Conservation (phyloP, 2,329 filamentous ascomycete genomes). For the Aspergillus phoenicis region DNA sequence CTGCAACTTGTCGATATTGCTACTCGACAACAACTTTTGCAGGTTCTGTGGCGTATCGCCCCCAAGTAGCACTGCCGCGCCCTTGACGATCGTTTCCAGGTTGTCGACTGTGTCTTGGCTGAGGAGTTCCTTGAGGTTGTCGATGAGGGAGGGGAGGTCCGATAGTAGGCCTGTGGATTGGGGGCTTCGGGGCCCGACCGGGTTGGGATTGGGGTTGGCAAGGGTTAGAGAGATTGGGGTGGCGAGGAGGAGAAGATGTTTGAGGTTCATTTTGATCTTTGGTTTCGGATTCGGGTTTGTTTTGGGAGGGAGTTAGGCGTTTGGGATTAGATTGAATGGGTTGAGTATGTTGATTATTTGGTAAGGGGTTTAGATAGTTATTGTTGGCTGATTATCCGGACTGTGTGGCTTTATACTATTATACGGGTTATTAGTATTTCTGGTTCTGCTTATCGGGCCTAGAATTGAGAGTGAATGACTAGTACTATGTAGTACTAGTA, state of each 20-base stretch:
- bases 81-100: conserved; percentile 29
- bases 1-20: conserved; percentile 29
- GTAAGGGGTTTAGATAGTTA: no score
- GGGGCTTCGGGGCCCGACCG: conserved; percentile 27
- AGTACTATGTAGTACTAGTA: no score
- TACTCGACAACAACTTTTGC: conserved; percentile 27
- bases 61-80: conserved; percentile 33
- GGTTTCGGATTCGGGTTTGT: neutral
- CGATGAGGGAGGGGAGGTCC: conserved; percentile 30
- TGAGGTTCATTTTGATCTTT: conserved; percentile 20
- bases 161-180: conserved; percentile 24
- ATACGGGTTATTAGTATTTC: no score
- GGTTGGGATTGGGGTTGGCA: conserved; percentile 26
- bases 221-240: conserved; percentile 18
- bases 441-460: no score
- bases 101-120: conserved; percentile 29
- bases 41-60: conserved; percentile 33
- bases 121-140: conserved; percentile 31
- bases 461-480: no score
- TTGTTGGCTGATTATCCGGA: no score
- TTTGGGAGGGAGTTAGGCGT: neutral
- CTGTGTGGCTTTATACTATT: neutral
- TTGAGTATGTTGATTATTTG: no score
- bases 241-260: conserved; percentile 26
- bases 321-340: neutral